These are phyloP conservation scores for Aspergillus wentii DNA, from an alignment of 495 filamentous ascomycete species.

Conservation along the genomic window DNA sequence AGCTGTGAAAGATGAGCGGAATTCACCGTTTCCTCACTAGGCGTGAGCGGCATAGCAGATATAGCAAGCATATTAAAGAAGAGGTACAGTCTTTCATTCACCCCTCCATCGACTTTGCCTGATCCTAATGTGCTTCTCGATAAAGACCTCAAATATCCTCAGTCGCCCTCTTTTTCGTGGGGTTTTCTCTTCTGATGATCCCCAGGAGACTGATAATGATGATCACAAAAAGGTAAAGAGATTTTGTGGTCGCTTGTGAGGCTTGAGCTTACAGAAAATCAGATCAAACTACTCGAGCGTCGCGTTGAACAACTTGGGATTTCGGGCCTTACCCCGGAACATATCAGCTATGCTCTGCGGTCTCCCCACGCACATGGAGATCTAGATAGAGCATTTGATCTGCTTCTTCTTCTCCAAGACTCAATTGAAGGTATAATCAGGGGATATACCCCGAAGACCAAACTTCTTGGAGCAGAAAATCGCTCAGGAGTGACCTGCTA, in stretches of 20 bases:
- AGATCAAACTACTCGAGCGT: constrained; percentile 34
- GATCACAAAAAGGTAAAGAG: constrained; percentile 34
- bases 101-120: background rate
- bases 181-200: constrained; percentile 27
- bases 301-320: constrained; percentile 31
- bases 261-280: constrained; percentile 2
- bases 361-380: constrained; percentile 63
- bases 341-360: constrained; percentile 66
- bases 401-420: constrained; percentile 70
- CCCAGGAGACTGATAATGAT: constrained; percentile 18
- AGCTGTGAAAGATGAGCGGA: constrained; percentile 44
- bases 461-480: constrained; percentile 84
- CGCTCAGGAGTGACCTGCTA: constrained; percentile 84
- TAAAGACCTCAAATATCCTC: constrained; percentile 18
- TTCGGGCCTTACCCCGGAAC: constrained; percentile 31
- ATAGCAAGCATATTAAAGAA: constrained; percentile 46
- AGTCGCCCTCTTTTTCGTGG: constrained; percentile 26
- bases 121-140: constrained; percentile 13
- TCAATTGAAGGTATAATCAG: constrained; percentile 77
- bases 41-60: constrained; percentile 58
- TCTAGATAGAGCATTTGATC: constrained; percentile 65
- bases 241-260: background rate
- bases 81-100: constrained; percentile 24
- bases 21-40: constrained; percentile 68
- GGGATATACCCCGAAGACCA: constrained; percentile 61